Evolutionary conservation across 177 flowering plant genomes (phyloP), one percentile per base, ranked within the genome.

Genomic region (Vitis hybrid): DNA sequence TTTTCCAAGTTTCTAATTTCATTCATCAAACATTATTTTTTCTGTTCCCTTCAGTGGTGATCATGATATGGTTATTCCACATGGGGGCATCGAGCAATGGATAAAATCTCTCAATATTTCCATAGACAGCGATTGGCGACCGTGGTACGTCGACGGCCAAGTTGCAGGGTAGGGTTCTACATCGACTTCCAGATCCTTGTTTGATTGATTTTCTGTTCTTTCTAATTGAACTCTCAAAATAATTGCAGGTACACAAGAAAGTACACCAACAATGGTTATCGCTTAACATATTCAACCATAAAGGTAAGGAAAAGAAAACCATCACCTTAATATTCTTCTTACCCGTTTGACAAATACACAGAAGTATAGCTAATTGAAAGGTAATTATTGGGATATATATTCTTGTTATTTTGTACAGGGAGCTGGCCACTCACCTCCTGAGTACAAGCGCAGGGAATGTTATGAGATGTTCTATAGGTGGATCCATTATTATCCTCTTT

Each of bases 31-130:
- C 22, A 22, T 22, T 22, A 22, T 1, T 3, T 24, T 24, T 3
- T 24, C 28, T 24, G 28, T 24, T 24, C 50, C 1, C 4, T 12
- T 15, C 68, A 78, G 80, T 14, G 80, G 80, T 1, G 80, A 74
- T 71, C 80, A 71, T 31, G 80, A 78, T 69, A 70, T 74, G 77
- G 33, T 51, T 31, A 20, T 66, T 3, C 77, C 80, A 24, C 59
- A 61, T 24, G 5, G 19, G 2, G 66, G 72, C 11, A 66, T 73
- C 11, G 24, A 59, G 50, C n/a, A 50, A 56, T 78, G 80, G 80
- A 73, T 78, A 9, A 52, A 15, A 1, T 50, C 71, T 5, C 64
- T 78, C 12, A 49, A 74, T 62, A 61, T 70, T 10, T 17, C 74
- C 0, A 44, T 67, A 15, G 75, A 33, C 28, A 24, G 4, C 0